Conservation (phyloP, 345 rosid genomes). For the Adansonia digitata region DNA sequence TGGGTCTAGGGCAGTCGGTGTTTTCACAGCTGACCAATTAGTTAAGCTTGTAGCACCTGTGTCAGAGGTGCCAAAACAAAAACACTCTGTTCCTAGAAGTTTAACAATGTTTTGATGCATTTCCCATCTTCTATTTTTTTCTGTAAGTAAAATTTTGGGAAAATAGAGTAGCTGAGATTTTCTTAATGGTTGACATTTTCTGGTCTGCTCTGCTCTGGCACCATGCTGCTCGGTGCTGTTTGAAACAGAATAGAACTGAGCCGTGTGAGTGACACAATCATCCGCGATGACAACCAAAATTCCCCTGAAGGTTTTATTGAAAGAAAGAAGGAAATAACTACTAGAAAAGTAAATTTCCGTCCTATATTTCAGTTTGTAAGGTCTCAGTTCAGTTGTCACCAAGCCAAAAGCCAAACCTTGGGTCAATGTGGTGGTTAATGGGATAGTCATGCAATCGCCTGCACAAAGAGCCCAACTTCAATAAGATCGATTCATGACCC, state of each 20-base stretch:
- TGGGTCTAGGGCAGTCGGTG: constrained; percentile 51
- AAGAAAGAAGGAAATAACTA: no score
- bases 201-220: no score
- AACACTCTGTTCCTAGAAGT: constrained; percentile 15
- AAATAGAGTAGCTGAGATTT: background rate
- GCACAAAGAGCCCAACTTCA: no score
- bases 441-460: background rate
- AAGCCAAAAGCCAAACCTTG: background rate
- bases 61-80: constrained; percentile 22
- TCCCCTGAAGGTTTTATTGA: background rate
- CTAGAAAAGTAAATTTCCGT: no score
- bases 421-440: no score
- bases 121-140: background rate
- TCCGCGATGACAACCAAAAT: background rate
- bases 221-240: background rate
- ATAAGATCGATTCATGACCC: background rate
- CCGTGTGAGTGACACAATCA: background rate
- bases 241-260: background rate
- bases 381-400: no score
- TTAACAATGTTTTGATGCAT: background rate
- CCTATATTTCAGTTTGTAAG: background rate
- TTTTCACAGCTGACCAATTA: constrained; percentile 55
- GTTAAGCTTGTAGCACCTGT: constrained; percentile 27
- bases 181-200: background rate
- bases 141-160: background rate